phyloP scores from a whole-genome alignment of 345 rosid genomes.

The Nephelium lappaceum region DNA sequence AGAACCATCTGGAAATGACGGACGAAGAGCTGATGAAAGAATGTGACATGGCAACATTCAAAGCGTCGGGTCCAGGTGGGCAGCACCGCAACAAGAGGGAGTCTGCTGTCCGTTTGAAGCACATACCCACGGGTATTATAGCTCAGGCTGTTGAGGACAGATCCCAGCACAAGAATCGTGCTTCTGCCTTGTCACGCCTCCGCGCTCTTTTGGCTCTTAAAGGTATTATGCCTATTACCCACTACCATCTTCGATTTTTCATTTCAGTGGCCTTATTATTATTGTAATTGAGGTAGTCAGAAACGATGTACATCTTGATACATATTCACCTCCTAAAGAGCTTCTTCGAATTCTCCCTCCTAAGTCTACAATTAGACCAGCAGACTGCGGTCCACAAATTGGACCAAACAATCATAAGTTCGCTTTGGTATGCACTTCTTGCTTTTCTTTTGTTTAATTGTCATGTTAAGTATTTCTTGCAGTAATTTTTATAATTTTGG shows the following conservation, averaged over 20 bases:
- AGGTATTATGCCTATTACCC: constrained; percentile 37
- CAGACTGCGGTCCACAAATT: constrained; percentile 75
- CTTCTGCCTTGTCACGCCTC: constrained; percentile 77
- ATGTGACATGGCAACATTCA: constrained; percentile 70
- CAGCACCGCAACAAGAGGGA: constrained; percentile 98
- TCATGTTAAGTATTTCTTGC: neutral
- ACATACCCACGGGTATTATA: constrained; percentile 77
- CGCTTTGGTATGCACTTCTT: constrained; percentile 45
- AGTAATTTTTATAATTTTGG: neutral
- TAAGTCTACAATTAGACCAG: constrained; percentile 67
- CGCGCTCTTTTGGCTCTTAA: constrained; percentile 78
- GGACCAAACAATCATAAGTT: constrained; percentile 93
- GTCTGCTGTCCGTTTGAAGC: constrained; percentile 88
- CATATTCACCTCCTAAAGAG: constrained; percentile 71
- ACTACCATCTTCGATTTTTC: too few relatives aligned
- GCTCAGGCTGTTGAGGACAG: constrained; percentile 93
- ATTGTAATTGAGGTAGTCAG: constrained; percentile 53
- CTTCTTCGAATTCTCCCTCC: constrained; percentile 90
- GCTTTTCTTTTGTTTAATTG: neutral
- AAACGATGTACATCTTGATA: constrained; percentile 55
- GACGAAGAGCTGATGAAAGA: constrained; percentile 82
- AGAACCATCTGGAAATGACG: constrained; percentile 49
- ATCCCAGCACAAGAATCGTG: constrained; percentile 91
- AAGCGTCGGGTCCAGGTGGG: constrained; percentile 90
- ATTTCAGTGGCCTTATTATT: neutral